Base-by-base conservation (phyloP, 2,329 filamentous ascomycete species). In the Davidsoniella neocaledoniae region DNA sequence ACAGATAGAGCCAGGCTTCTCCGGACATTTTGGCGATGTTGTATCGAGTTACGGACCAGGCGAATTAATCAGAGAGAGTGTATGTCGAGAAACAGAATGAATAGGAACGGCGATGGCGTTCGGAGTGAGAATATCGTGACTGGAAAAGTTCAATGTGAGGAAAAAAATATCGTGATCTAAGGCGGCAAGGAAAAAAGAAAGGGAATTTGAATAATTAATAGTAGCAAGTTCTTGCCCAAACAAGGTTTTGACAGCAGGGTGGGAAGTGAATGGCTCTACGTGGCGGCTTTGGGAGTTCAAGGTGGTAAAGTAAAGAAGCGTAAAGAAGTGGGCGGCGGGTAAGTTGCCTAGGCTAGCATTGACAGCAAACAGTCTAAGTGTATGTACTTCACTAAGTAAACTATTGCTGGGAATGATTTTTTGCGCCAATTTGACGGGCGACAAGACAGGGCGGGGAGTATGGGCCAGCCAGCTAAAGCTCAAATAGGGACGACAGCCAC, bases 1-100 rank as follows among this genome's bases (percentile, higher is more conserved):
- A 76, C 61, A 98, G 81, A 73, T 93, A 98, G 66, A 98, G 74
- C 91, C 91, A 95, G 66, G 88, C 88, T 77, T 95, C 88, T 68
- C 88, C 88, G 62, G 88, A 94, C 88, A 95, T 95, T 57, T 45
- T 55, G 46, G 46, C 29, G 25, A 23, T 45, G 12, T 33, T 33
- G 3, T 9, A 4, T 33, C 12, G 8, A 12, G 29, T 33, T 33
- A 33, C 12, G 29, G 12, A 10, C 12, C 7, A 12, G 29, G 29
- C 9, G 1, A 33, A 9, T 9, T 10, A 33, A 33, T 33, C 29
- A 33, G 29, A 33, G 8, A 33, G 29, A 33, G 29, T 33, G 8
- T 12, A 12, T 17, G 26, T 39, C n/a, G 21, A n/a, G 21, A 40
- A 16, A 48, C 37, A 8, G 36, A 29, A 21, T 29, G 17, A 14